Evolutionary conservation across 495 filamentous ascomycete species (phyloP), one percentile per base, ranked within the genome.

Genomic region (Penicillium waksmanii): DNA sequence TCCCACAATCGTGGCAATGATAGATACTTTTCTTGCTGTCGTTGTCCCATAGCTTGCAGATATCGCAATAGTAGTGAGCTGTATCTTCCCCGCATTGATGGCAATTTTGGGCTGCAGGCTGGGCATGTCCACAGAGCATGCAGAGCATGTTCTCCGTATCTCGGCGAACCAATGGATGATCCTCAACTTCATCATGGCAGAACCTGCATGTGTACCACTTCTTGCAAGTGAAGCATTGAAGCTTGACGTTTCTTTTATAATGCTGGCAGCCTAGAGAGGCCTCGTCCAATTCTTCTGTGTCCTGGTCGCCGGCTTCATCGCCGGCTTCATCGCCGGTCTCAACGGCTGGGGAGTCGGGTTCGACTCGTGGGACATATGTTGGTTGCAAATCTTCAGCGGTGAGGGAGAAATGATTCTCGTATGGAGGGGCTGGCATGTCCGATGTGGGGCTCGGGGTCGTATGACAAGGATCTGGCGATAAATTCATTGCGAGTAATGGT

Each of bases 21-120:
- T 99, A 99, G 46, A 97, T 97, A 66, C 88, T 88, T 73, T 96
- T 97, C 62, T 87, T 86, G 36, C 85, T 82, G 64, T 97, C 92
- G 65, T 98, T 89, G 69, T 97, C 93, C 96, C 96, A 99, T 2
- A 99, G 80, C 73, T 97, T 96, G 82, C 95, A 98, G 56, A 92
- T 88, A 49, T 85, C 83, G 74, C 96, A 99, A 66, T 95, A 99
- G 76, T 98, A 98, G 68, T 87, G 89, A n/a, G 93, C 91, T 17
- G 89, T 86, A 52, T 84, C 84, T 66, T 87, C 84, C 34, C 86
- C 88, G 72, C 95, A 99, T 19, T 85, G 69, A 40, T 78, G 73
- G 72, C 95, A 99, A 42, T 84, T 80, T 58, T 95, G 89, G 33
- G 83, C 83, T 13, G 92, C 96, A 50, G 85, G 84, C 66, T 99